Conservation (phyloP, 768 basidiomycete species). For the Boletellus ananas region DNA sequence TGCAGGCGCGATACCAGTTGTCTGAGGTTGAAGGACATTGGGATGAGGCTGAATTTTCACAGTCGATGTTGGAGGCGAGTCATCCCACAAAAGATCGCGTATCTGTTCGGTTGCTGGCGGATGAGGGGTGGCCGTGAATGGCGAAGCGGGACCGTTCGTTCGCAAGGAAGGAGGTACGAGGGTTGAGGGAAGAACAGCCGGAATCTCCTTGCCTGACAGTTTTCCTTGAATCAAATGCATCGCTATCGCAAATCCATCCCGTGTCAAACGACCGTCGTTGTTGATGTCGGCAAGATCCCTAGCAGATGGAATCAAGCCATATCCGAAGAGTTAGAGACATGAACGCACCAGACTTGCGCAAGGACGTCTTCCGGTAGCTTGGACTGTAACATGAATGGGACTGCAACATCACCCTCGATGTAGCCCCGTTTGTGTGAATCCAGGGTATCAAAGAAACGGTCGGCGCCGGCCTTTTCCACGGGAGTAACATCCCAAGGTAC, state of each 20-base stretch:
- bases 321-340: background rate
- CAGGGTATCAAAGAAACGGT: slow-evolving; percentile 77
- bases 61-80: slow-evolving; percentile 43
- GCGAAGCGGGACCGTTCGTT: slow-evolving; percentile 27
- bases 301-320: background rate
- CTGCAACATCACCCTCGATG: slow-evolving; percentile 91
- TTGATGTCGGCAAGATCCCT: slow-evolving; percentile 95
- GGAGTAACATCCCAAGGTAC: slow-evolving; percentile 80
- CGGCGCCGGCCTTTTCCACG: slow-evolving; percentile 71
- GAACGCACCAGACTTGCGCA: slow-evolving; percentile 85
- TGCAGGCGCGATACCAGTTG: slow-evolving; percentile 32
- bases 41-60: slow-evolving; percentile 33
- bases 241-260: slow-evolving; percentile 94
- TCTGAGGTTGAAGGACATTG: slow-evolving; percentile 33
- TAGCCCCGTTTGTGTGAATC: slow-evolving; percentile 72
- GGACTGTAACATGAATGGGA: slow-evolving; percentile 93
- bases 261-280: slow-evolving; percentile 79
- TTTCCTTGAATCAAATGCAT: slow-evolving; percentile 90
- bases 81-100: slow-evolving; percentile 52
- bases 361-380: slow-evolving; percentile 76
- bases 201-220: slow-evolving; percentile 74
- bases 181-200: slow-evolving; percentile 60
- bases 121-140: slow-evolving; percentile 37
- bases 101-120: slow-evolving; percentile 38
- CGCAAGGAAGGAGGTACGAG: slow-evolving; percentile 85